Conservation (phyloP, 78 protist genomes). For the Dictyostelium intermedium region DNA sequence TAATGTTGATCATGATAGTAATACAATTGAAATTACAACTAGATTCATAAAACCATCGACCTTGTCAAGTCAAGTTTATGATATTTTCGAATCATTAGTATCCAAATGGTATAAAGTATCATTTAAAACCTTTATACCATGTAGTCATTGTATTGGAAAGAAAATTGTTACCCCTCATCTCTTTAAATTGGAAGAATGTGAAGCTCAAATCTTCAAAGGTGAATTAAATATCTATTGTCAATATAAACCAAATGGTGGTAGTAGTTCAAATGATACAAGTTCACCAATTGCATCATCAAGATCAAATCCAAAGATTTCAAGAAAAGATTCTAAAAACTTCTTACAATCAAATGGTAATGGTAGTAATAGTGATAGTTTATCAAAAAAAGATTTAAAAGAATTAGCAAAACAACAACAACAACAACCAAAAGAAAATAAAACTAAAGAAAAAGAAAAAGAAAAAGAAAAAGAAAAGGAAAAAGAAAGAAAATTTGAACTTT, state of each 20-base stretch:
- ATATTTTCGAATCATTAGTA: constrained; percentile 40
- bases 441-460: background rate
- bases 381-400: constrained; percentile 23
- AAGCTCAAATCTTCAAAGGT: constrained; percentile 19
- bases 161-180: background rate
- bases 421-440: background rate
- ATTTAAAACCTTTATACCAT: constrained; percentile 5
- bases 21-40: constrained; percentile 24
- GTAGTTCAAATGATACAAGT: background rate
- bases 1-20: constrained; percentile 21
- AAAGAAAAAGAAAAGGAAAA: background rate
- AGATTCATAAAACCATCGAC: background rate
- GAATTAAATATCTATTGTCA: constrained; percentile 37
- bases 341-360: background rate
- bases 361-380: background rate
- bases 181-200: constrained; percentile 32
- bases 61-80: constrained; percentile 18
- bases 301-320: background rate
- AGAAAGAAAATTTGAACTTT: background rate
- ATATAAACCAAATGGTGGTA: background rate
- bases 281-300: constrained; percentile 5
- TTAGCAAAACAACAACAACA: background rate
- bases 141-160: constrained; percentile 26
- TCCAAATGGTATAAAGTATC: constrained; percentile 24
- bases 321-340: background rate